Evolutionary conservation across 164 flowering plant species (phyloP), one percentile per base, ranked within the genome.

Genomic region (Vitis amurensis): DNA sequence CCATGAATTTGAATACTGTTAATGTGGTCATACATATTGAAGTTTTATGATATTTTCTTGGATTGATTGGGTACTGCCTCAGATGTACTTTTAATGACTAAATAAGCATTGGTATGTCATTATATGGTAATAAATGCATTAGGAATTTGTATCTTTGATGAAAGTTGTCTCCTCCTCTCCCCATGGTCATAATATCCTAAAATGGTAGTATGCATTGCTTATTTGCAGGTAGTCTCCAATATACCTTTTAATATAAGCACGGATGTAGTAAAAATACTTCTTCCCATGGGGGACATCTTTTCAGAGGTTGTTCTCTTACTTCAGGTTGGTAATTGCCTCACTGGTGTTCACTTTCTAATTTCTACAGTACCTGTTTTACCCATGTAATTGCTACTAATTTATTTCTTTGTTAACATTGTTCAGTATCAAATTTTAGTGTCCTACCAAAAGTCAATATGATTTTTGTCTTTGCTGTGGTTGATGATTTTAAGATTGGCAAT

Each of bases 261-360:
- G 30, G 97, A 93, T 72, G 89, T 96, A 19, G 83, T 96, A 55
- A 93, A 88, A 77, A 86, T 71, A 75, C 96, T 96, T 75, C 97
- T 93, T 87, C 98, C 97, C 9, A 86, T 92, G 97, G 98, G 99
- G 66, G 97, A 92, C 80, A 86, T 93, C 48, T 82, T 96, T 71
- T 89, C 98, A 11, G 91, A 89, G 83, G 96, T 93, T 47, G 90
- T 89, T 77, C 93, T 96, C 56, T 80, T 96, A 78, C 95, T 93
- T 55, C 99, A 96, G 95, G 99, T 93, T 63, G 12, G 78, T 47
- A n/a, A 59, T 63, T 50, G 9, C 64, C 27, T 12, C 63, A 59
- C 64, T 49, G 7, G 0, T 9, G 3, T 31, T 68, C 8, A 50
- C 30, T 29, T 58, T 11, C 59, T 11, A n/a, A 5, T 53, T 59